Evolutionary conservation across 352 stramenopile genomes (phyloP).

Genomic region (Pythium guiyangense): DNA sequence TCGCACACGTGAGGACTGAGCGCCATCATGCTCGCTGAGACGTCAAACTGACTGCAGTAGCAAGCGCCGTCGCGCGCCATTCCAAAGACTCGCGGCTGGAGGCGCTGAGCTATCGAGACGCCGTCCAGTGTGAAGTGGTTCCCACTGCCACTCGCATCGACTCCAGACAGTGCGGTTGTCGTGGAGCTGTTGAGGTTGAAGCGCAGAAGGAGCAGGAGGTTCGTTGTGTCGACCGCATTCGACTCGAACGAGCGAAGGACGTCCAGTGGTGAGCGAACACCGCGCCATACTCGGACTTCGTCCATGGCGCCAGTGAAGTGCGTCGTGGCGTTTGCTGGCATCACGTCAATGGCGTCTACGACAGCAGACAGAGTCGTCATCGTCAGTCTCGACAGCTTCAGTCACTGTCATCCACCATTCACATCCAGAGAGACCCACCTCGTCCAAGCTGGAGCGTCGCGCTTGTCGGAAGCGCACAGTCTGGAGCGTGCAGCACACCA

Average conservation of each 20-base stretch:
- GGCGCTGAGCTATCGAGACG: constrained; percentile 1
- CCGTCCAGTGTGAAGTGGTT: constrained; percentile 37
- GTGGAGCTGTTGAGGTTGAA: constrained; percentile 25
- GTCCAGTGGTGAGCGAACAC: constrained; percentile 14
- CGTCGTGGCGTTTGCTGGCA: constrained; percentile 4
- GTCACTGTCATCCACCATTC: background rate
- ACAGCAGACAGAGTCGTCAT: background rate
- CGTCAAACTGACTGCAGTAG: constrained; percentile 29
- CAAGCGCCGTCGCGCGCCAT: constrained; percentile 25
- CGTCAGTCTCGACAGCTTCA: background rate
- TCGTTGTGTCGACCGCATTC: constrained; percentile 16
- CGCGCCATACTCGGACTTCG: constrained; percentile 38
- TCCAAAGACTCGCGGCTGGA: constrained; percentile 21
- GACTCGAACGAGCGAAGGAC: constrained; percentile 15
- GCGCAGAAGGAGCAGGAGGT: constrained; percentile 23
- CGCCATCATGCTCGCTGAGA: background rate
- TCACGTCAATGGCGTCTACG: constrained; percentile 20
- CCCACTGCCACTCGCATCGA: constrained; percentile 21
- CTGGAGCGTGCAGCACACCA: constrained; percentile 12
- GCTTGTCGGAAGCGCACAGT: constrained; percentile 18
- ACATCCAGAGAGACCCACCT: constrained; percentile 20
- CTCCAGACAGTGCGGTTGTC: constrained; percentile 10
- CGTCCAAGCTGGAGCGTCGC: constrained; percentile 39
- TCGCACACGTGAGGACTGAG: constrained; percentile 13
- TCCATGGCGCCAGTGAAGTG: constrained; percentile 35